phyloP scores from a whole-genome alignment of 371 early-diverging fungal genomes.

The Mucor sp. region DNA sequence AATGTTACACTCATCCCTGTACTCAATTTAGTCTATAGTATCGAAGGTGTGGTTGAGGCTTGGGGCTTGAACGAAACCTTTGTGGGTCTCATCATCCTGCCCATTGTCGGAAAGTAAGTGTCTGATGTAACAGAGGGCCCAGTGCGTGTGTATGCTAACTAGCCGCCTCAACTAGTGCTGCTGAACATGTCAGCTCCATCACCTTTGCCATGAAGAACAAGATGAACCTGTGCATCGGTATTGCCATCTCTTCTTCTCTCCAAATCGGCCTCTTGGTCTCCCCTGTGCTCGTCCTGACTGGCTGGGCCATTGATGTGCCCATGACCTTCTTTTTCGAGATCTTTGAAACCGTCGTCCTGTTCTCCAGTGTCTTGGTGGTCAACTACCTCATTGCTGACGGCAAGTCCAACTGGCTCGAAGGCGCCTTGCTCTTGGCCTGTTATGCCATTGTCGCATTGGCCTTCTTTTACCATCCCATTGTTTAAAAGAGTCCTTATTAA shows the following conservation, averaged over 20 bases:
- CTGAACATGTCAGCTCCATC: slow-evolving; percentile 80
- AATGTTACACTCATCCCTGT: not conserved
- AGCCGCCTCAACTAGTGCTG: slow-evolving; percentile 26
- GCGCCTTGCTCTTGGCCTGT: slow-evolving; percentile 69
- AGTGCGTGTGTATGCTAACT: not conserved
- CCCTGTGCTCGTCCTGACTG: slow-evolving; percentile 81
- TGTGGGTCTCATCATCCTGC: slow-evolving; percentile 86
- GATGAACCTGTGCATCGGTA: slow-evolving; percentile 86
- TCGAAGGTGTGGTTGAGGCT: slow-evolving; percentile 73
- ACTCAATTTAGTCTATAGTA: slow-evolving; percentile 49
- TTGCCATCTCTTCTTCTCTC: slow-evolving; percentile 86
- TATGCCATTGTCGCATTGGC: slow-evolving; percentile 79
- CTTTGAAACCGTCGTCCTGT: slow-evolving; percentile 83
- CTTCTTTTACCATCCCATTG: slow-evolving; percentile 64
- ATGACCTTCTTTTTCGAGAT: slow-evolving; percentile 82
- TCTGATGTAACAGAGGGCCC: not conserved
- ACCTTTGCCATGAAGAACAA: slow-evolving; percentile 84
- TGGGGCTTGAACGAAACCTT: slow-evolving; percentile 78
- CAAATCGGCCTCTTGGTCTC: slow-evolving; percentile 90
- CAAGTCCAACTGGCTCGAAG: slow-evolving; percentile 85
- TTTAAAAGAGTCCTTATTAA: slow-evolving; percentile 7
- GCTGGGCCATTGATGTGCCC: slow-evolving; percentile 80
- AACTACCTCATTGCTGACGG: slow-evolving; percentile 80
- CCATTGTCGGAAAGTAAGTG: slow-evolving; percentile 74
- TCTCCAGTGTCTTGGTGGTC: slow-evolving; percentile 81